A percentile compares a stretch with the other conserved stretches of the same genome.
Evolutionary conservation across 305 asterid species (phyloP).

Genomic region (Solanum aculeatissimum): DNA sequence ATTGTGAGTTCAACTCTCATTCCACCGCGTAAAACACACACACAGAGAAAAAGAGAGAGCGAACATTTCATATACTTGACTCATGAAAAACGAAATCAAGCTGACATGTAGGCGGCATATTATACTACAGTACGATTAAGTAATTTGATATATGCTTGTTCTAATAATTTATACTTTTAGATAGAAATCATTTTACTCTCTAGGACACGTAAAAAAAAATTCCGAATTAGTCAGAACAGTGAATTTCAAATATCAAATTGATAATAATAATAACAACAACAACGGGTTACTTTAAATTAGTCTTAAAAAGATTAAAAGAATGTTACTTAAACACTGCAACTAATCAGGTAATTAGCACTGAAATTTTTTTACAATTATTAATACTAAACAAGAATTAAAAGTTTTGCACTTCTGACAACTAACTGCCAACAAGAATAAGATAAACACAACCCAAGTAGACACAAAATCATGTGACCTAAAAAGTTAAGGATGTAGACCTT

Average conservation of each 20-base stretch:
- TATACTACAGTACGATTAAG: not conserved
- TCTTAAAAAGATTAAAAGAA: not conserved
- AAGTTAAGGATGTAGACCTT: not conserved
- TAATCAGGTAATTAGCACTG: not conserved
- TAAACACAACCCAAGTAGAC: not conserved
- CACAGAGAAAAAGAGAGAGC: no score
- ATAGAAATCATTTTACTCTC: not conserved
- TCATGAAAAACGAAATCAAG: not conserved
- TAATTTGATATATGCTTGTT: not conserved
- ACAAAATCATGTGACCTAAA: not conserved
- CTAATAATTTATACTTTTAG: not conserved
- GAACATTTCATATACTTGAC: no score
- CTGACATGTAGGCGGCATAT: not conserved
- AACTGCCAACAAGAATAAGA: slow-evolving; percentile 6
- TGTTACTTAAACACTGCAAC: not conserved
- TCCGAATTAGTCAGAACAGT: not conserved
- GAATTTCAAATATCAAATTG: not conserved
- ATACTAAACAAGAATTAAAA: not conserved
- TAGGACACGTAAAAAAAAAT: not conserved
- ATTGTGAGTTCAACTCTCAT: not conserved
- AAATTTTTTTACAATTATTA: not conserved
- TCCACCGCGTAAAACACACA: no score
- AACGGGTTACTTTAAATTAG: not conserved
- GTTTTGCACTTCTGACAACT: slow-evolving; percentile 4
- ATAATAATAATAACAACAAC: no score